Evolutionary conservation across 208 protist species (phyloP), one percentile per base, ranked within the genome.

Genomic region (Trypanosoma congolense): DNA sequence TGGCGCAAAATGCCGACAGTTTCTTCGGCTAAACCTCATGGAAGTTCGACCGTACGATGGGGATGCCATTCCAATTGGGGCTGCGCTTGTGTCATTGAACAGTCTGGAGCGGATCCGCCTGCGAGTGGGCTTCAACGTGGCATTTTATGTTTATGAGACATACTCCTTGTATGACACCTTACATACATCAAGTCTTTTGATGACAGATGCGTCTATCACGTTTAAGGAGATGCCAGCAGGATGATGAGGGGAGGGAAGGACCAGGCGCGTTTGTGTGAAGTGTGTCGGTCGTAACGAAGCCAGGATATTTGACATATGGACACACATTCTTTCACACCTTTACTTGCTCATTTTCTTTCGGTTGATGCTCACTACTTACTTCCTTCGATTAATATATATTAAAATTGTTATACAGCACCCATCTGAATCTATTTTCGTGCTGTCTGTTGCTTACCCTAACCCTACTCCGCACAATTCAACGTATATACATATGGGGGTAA

Each of bases 121-220:
- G 5, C 56, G 73, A 36, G 77, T 75, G 44, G 71, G 79, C 14
- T 66, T 91, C 48, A 80, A 78, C 33, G 70, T 94, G 19, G 87
- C 87, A 18, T 94, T 94, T 38, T 83, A 89, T 70, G 87, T 94
- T 4, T 94, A 94, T 61, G 87, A 94, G 65, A 94, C 83, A 9
- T 94, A 91, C 68, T 91, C 83, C 21, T 57, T 90, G 54, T 94
- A 94, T 70, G 87, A 94, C 47, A 68, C 84, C 38, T 61, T 94
- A 25, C 83, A 79, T 69, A 83, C 80, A 12, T 77, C 87, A 22
- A 88, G 78, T 45, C 59, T 94, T 38, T 52, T 94, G 4, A 91
- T 94, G 83, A 91, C 80, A 51, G 77, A 87, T 44, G 77, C 84
- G 19, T 82, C 75, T 55, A 70, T 94, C 18, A 74, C 81, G 14